Evolutionary conservation across 192 early-diverging fungal species (phyloP).

Genomic region (Cetraspora pellucida): DNA sequence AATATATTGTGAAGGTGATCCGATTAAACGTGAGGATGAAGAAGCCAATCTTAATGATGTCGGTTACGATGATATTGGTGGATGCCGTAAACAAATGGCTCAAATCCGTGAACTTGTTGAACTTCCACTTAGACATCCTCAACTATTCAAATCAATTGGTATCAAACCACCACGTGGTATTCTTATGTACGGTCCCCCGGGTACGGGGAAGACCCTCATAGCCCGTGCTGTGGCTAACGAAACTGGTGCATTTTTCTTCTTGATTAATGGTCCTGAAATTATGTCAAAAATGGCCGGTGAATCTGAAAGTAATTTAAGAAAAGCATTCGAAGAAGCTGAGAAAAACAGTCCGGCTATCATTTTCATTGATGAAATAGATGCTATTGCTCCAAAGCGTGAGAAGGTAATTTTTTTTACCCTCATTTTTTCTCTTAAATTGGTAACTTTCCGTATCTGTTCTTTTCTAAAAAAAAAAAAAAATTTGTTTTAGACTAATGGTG

Average conservation of each 20-base stretch:
- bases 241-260: constrained; percentile 99
- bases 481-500: constrained; percentile 78
- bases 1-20: constrained; percentile 98
- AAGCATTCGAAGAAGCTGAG: constrained; percentile 98
- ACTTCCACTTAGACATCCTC: constrained; percentile 95
- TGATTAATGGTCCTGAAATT: constrained; percentile 99
- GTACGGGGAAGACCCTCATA: constrained; percentile 99
- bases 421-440: background rate
- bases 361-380: constrained; percentile 99
- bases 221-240: constrained; percentile 99
- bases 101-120: constrained; percentile 99
- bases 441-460: background rate
- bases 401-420: constrained; percentile 50
- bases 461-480: background rate
- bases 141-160: constrained; percentile 98
- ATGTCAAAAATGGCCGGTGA: constrained; percentile 99
- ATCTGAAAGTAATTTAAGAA: constrained; percentile 94
- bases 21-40: constrained; percentile 99
- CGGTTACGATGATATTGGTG: constrained; percentile 99
- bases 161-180: constrained; percentile 99
- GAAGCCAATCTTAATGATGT: constrained; percentile 90
- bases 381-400: constrained; percentile 99
- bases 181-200: constrained; percentile 97
- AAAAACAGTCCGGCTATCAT: constrained; percentile 97
- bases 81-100: constrained; percentile 97